Evolutionary conservation across 495 filamentous ascomycete genomes (phyloP).

Genomic region (Schizothecium vesticola): DNA sequence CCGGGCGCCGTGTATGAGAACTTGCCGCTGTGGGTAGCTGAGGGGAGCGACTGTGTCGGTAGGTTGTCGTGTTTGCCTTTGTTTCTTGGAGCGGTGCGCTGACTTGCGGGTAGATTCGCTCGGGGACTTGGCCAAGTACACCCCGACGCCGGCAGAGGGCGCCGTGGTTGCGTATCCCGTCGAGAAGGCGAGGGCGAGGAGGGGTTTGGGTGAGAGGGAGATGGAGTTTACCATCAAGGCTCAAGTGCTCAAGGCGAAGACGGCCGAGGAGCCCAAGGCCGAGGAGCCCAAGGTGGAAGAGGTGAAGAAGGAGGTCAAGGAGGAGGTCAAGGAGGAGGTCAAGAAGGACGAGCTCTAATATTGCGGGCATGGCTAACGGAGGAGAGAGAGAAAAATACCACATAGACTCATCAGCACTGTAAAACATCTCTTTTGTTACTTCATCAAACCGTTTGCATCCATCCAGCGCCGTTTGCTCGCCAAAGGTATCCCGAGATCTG

Average conservation of each 20-base stretch:
- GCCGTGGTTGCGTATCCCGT: conserved; percentile 30
- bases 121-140: conserved; percentile 28
- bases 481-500: too few species aligned
- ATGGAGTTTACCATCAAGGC: conserved; percentile 30
- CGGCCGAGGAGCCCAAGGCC: conserved; percentile 1
- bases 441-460: background rate
- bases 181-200: conserved; percentile 19
- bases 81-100: background rate
- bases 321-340: conserved; percentile 9
- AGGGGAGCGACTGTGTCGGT: conserved; percentile 30
- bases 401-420: conserved; percentile 5
- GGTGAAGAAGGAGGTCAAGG: background rate
- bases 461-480: background rate
- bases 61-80: background rate
- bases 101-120: conserved; percentile 19
- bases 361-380: background rate
- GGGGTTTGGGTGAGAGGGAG: conserved; percentile 13
- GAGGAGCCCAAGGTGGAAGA: conserved; percentile 9
- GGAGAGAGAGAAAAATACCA: background rate
- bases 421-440: conserved; percentile 9
- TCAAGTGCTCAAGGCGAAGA: conserved; percentile 23
- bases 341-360: conserved; percentile 5
- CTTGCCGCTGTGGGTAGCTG: conserved; percentile 33
- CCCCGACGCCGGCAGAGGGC: conserved; percentile 19
- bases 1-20: conserved; percentile 30